Percentiles rank a stretch among this genome's conserved stretches.
phyloP scores from a whole-genome alignment of 2,329 filamentous ascomycete genomes.

The Phyllosticta capitalensis region DNA sequence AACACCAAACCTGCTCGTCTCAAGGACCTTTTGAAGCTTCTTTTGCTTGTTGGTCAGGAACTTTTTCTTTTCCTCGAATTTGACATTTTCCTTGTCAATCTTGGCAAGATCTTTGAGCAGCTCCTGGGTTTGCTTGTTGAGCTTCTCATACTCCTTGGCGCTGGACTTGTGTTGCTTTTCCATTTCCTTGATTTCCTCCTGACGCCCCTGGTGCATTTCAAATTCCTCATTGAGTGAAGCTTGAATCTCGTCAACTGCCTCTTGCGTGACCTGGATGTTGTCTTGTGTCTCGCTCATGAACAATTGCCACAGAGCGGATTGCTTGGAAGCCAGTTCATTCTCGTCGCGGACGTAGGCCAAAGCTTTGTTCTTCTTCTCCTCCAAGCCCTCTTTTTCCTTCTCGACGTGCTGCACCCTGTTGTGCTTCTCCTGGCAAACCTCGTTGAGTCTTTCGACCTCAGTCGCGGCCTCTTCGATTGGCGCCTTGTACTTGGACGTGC shows the following conservation, averaged over 20 bases:
- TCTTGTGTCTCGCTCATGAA: constrained; percentile 82
- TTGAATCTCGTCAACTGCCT: constrained; percentile 86
- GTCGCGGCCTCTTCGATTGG: constrained; percentile 90
- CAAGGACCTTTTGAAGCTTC: constrained; percentile 84
- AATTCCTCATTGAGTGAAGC: constrained; percentile 76
- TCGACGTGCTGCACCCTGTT: constrained; percentile 94
- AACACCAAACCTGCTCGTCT: constrained; percentile 63
- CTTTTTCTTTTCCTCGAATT: constrained; percentile 96
- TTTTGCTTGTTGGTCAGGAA: constrained; percentile 85
- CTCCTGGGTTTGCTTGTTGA: constrained; percentile 72
- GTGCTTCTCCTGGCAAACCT: constrained; percentile 91
- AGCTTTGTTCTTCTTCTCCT: constrained; percentile 95
- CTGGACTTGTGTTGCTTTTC: constrained; percentile 76
- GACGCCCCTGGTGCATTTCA: constrained; percentile 81
- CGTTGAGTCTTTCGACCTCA: constrained; percentile 86
- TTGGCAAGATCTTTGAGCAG: constrained; percentile 81
- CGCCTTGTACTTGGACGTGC: constrained; percentile 95
- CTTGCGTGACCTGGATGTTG: constrained; percentile 78
- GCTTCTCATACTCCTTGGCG: constrained; percentile 70
- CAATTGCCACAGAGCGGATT: constrained; percentile 86
- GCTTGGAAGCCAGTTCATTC: constrained; percentile 82
- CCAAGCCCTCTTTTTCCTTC: constrained; percentile 85
- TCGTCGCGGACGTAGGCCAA: constrained; percentile 82
- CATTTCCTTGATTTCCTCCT: constrained; percentile 81
- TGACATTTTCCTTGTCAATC: constrained; percentile 93